phyloP scores from a whole-genome alignment of 768 basidiomycete species.

The Tylopilus subfusipes region DNA sequence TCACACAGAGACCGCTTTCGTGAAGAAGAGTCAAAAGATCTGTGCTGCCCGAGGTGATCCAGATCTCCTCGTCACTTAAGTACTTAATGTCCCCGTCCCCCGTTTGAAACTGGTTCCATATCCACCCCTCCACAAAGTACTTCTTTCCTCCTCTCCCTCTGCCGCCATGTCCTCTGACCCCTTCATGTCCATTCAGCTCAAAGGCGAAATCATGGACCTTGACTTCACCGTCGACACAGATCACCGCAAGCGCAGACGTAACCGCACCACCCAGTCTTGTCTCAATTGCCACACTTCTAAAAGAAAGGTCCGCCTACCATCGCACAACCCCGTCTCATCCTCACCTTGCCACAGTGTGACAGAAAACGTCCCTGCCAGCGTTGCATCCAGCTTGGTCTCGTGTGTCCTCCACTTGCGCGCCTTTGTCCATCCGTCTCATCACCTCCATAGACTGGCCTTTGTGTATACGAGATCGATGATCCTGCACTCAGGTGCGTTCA shows the following conservation, averaged over 20 bases:
- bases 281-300: conserved; percentile 93
- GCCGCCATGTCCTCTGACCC: conserved; percentile 52
- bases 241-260: conserved; percentile 82
- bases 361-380: conserved; percentile 87
- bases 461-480: conserved; percentile 93
- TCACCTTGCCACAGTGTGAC: conserved; percentile 56
- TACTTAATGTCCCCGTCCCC: conserved; percentile 59
- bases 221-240: conserved; percentile 70
- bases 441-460: conserved; percentile 72
- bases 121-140: conserved; percentile 44
- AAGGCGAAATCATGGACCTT: conserved; percentile 75
- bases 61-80: conserved; percentile 39
- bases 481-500: conserved; percentile 64
- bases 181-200: conserved; percentile 57
- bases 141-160: conserved; percentile 32
- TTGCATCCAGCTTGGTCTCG: conserved; percentile 86
- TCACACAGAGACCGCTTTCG: conserved; percentile 35
- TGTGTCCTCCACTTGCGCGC: conserved; percentile 31
- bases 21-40: conserved; percentile 31
- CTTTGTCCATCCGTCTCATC: conserved; percentile 3
- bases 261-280: conserved; percentile 86
- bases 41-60: conserved; percentile 43
- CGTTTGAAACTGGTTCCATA: conserved; percentile 41
- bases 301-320: conserved; percentile 61
- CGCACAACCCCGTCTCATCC: not conserved